These are phyloP conservation scores for Debaryomyces nepalensis DNA, from an alignment of 1,139 yeast genomes.

Conservation along the genomic window DNA sequence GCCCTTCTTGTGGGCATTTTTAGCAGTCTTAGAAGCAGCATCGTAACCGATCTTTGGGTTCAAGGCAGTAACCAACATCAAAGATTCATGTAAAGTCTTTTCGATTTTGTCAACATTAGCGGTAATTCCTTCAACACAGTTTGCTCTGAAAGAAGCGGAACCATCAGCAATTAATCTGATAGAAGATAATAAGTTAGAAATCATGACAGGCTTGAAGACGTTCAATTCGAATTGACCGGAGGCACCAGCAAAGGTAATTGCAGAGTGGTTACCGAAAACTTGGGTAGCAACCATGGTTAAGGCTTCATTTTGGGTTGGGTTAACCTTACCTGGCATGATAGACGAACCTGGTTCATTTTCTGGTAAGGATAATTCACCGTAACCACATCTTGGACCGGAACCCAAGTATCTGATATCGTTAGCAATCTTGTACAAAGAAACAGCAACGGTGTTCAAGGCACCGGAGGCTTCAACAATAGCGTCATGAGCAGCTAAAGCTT, in stretches of 20 bases:
- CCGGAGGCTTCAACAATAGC: constrained; percentile 98
- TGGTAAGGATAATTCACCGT: constrained; percentile 92
- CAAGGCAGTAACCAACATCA: constrained; percentile 97
- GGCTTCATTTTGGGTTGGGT: constrained; percentile 99
- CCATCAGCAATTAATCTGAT: constrained; percentile 91
- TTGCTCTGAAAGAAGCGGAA: constrained; percentile 80
- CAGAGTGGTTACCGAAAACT: constrained; percentile 94
- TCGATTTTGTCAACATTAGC: constrained; percentile 89
- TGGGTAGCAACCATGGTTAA: constrained; percentile 97
- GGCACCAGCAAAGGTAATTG: constrained; percentile 97
- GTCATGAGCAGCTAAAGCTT: constrained; percentile 98
- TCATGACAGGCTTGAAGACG: constrained; percentile 97
- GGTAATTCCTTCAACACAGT: constrained; percentile 92
- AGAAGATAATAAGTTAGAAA: constrained; percentile 84
- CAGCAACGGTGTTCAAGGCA: constrained; percentile 94
- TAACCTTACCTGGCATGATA: constrained; percentile 99
- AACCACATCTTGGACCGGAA: constrained; percentile 99
- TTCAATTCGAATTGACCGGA: constrained; percentile 98
- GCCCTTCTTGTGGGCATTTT: constrained; percentile 98
- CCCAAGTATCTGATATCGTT: constrained; percentile 98
- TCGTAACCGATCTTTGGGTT: constrained; percentile 99
- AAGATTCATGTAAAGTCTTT: constrained; percentile 87
- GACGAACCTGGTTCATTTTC: constrained; percentile 99
- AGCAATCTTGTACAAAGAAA: constrained; percentile 92
- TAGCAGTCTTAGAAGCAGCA: constrained; percentile 95